A percentile compares a stretch with the other conserved stretches of the same genome.
Conservation (phyloP, 805 yeast species). For the Saturnispora besseyi region DNA sequence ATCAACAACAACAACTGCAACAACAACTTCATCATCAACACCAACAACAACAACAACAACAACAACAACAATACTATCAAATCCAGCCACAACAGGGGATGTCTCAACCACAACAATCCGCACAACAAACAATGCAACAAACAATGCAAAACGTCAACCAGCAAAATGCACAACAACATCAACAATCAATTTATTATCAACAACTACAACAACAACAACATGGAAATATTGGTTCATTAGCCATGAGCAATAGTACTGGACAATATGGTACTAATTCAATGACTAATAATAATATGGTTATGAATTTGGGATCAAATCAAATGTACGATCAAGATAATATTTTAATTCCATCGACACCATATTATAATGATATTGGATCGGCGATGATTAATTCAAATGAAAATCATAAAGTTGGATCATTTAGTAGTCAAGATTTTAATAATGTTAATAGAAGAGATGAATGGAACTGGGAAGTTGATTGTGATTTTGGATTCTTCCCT, state of each 20-base stretch:
- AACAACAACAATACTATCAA: background rate
- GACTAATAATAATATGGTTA: background rate
- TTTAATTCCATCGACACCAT: slow-evolving; percentile 3
- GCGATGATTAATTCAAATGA: background rate
- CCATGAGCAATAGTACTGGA: background rate
- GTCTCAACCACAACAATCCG: background rate
- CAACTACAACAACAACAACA: background rate
- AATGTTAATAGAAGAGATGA: background rate
- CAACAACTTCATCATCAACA: slow-evolving; percentile 1
- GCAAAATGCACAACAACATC: background rate
- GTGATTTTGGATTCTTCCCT: slow-evolving; percentile 7
- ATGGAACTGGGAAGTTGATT: slow-evolving; percentile 2
- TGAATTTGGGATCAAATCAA: background rate
- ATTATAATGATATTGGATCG: slow-evolving; percentile 1
- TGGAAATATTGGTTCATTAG: background rate
- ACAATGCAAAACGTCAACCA: background rate
- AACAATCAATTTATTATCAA: background rate
- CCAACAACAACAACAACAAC: slow-evolving; percentile 1
- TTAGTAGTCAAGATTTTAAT: background rate
- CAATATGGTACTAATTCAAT: background rate
- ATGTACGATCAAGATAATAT: background rate
- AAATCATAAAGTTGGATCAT: background rate
- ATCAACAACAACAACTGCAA: slow-evolving; percentile 4
- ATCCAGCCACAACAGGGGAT: background rate
- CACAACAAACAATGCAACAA: background rate